phyloP scores from a whole-genome alignment of 148 eudicot species.

The Rhododendron kiyosumense region DNA sequence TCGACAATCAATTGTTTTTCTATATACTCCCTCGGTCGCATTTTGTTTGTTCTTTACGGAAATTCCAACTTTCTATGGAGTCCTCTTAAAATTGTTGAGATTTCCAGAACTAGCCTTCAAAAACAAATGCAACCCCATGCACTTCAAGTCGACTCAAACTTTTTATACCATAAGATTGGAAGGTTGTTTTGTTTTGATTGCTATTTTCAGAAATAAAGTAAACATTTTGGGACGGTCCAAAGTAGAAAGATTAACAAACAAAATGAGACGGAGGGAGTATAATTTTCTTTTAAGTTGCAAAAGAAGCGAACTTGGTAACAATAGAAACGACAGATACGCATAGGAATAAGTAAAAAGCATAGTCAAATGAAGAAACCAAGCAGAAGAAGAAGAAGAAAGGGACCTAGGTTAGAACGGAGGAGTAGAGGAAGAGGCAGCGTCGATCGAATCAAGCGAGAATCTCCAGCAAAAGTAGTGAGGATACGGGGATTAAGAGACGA shows the following conservation, averaged over 20 bases:
- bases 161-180: no score
- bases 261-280: background rate
- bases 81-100: no score
- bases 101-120: no score
- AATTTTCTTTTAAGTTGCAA: background rate
- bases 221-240: no score
- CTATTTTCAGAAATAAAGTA: no score
- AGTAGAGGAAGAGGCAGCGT: conserved; percentile 35
- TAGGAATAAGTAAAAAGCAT: background rate
- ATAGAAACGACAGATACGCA: background rate
- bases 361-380: background rate
- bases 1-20: background rate
- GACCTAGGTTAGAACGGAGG: conserved; percentile 47
- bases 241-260: no score
- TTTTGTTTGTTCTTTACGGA: no score
- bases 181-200: no score
- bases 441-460: conserved; percentile 29
- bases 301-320: background rate
- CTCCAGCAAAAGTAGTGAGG: conserved; percentile 45
- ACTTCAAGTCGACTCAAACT: no score
- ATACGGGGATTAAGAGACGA: conserved; percentile 46
- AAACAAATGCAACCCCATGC: no score
- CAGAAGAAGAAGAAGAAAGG: background rate
- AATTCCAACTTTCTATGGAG: no score
- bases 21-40: no score